Evolutionary conservation across 2,329 filamentous ascomycete genomes (phyloP).

Genomic region (Hirsutella minnesotensis): DNA sequence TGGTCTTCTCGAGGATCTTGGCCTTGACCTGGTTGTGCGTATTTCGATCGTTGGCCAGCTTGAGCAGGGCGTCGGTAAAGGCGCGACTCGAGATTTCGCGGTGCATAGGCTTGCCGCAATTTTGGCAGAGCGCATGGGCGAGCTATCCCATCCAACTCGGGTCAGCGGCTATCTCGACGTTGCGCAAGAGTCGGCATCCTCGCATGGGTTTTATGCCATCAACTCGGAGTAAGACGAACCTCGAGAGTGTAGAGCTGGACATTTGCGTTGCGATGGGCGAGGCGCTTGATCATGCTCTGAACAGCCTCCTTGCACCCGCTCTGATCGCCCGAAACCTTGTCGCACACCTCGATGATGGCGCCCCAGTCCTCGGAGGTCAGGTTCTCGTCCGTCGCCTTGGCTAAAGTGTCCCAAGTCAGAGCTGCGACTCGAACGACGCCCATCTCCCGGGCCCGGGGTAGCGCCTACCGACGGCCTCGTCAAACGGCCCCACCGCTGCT

Average conservation of each 20-base stretch:
- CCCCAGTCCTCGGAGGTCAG: conserved; percentile 71
- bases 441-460: background rate
- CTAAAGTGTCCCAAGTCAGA: conserved; percentile 20
- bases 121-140: conserved; percentile 82
- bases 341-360: conserved; percentile 52
- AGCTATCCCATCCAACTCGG: conserved; percentile 39
- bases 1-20: conserved; percentile 94
- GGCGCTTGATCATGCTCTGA: conserved; percentile 78
- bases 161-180: background rate
- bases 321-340: conserved; percentile 41
- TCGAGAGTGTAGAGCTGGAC: conserved; percentile 92
- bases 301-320: conserved; percentile 71
- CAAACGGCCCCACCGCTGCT: conserved; percentile 44
- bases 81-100: conserved; percentile 81
- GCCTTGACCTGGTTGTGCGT: conserved; percentile 94
- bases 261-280: conserved; percentile 89
- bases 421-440: background rate
- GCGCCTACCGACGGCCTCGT: conserved; percentile 44
- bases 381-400: conserved; percentile 90
- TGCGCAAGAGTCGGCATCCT: too few relatives aligned
- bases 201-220: too few relatives aligned
- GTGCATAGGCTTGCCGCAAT: conserved; percentile 78
- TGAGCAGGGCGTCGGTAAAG: conserved; percentile 86
- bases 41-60: conserved; percentile 86
- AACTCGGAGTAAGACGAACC: too few relatives aligned